Conservation (phyloP, 805 yeast genomes). For the Kluyveromyces dobzhanskii region DNA sequence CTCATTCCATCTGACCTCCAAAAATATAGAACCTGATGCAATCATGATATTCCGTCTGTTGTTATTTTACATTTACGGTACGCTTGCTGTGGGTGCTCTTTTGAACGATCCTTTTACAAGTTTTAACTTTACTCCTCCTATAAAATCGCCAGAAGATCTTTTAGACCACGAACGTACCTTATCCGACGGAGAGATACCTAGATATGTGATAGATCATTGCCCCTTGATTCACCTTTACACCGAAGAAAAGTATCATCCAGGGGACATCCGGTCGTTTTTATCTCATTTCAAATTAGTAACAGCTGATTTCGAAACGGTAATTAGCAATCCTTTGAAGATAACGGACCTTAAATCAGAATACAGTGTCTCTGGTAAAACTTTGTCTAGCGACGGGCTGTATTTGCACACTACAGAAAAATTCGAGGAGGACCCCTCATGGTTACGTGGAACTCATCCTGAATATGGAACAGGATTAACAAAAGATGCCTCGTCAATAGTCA, state of each 20-base stretch:
- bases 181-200: conserved; percentile 41
- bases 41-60: neutral
- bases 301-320: conserved; percentile 37
- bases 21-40: neutral
- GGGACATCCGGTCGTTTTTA: conserved; percentile 65
- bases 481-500: conserved; percentile 71
- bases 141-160: conserved; percentile 20
- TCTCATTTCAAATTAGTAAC: conserved; percentile 53
- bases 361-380: conserved; percentile 10
- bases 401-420: conserved; percentile 67
- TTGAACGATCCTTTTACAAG: neutral
- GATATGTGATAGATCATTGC: conserved; percentile 52
- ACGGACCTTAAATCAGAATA: conserved; percentile 13
- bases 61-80: neutral
- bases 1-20: too few species aligned
- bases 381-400: conserved; percentile 35
- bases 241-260: conserved; percentile 82
- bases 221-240: conserved; percentile 83
- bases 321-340: conserved; percentile 23
- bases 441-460: conserved; percentile 73
- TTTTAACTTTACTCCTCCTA: conserved; percentile 14
- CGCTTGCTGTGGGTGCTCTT: neutral
- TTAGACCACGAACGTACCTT: conserved; percentile 23
- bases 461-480: conserved; percentile 60
- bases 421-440: conserved; percentile 67